These are phyloP conservation scores for Aspergillus panamensis DNA, from an alignment of 495 filamentous ascomycete genomes.

Conservation along the genomic window DNA sequence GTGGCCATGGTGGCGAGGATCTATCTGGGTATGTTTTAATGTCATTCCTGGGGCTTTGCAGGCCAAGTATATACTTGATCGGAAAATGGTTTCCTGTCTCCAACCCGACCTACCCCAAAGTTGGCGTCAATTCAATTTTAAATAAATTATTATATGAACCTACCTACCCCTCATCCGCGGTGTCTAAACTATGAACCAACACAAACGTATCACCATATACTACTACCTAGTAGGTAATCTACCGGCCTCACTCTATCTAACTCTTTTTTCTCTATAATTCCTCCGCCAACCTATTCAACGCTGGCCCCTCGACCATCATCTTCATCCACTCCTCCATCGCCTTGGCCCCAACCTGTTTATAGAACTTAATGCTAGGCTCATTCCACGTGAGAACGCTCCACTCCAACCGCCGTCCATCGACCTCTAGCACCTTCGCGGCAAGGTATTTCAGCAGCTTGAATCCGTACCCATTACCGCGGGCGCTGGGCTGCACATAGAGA, in stretches of 20 bases:
- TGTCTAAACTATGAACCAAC: too few relatives aligned
- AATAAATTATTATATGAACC: too few relatives aligned
- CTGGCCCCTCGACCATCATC: conserved; percentile 82
- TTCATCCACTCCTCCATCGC: conserved; percentile 83
- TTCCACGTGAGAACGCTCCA: conserved; percentile 95
- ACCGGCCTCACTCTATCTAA: too few relatives aligned
- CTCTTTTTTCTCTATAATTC: conserved; percentile 6
- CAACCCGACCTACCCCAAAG: neutral
- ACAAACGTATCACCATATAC: too few relatives aligned
- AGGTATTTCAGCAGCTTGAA: conserved; percentile 69
- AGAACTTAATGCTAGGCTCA: conserved; percentile 83
- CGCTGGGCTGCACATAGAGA: conserved; percentile 70
- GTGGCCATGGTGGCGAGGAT: neutral
- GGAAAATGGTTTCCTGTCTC: conserved; percentile 9
- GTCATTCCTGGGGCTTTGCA: neutral
- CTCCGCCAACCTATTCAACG: conserved; percentile 56
- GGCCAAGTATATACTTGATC: neutral
- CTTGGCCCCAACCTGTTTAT: conserved; percentile 72
- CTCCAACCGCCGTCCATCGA: conserved; percentile 74
- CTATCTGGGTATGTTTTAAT: neutral
- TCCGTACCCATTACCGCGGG: conserved; percentile 75
- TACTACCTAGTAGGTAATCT: too few relatives aligned
- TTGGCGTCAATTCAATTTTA: too few relatives aligned
- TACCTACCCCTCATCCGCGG: neutral
- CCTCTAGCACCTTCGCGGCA: conserved; percentile 66